phyloP scores from a whole-genome alignment of 2,329 filamentous ascomycete species.

The Fusarium setosum region DNA sequence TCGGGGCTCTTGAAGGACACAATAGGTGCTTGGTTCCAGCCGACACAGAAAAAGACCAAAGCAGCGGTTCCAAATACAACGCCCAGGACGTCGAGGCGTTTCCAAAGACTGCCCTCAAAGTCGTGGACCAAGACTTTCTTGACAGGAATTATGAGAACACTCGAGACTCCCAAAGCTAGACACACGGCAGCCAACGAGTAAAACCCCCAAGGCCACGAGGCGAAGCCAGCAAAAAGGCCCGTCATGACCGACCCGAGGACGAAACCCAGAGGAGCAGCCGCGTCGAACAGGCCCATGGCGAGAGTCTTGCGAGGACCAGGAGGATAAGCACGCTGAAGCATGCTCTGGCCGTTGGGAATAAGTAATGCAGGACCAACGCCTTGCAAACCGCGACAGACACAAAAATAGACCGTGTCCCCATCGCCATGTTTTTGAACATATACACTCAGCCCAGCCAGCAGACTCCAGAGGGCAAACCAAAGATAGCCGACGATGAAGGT shows the following conservation, averaged over 20 bases:
- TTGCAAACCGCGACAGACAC: conserved; percentile 40
- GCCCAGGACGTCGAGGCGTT: conserved; percentile 35
- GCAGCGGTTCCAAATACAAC: conserved; percentile 21
- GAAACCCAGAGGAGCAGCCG: conserved; percentile 37
- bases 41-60: conserved; percentile 36
- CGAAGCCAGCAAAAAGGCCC: conserved; percentile 35
- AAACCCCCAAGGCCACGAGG: conserved; percentile 41
- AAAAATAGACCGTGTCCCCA: conserved; percentile 35
- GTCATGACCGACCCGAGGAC: conserved; percentile 40
- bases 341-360: conserved; percentile 37
- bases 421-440: conserved; percentile 23
- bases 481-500: conserved; percentile 38
- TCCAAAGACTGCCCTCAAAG: conserved; percentile 40
- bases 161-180: conserved; percentile 31
- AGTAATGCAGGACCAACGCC: conserved; percentile 39
- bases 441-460: conserved; percentile 36
- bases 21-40: conserved; percentile 40
- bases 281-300: conserved; percentile 39
- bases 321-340: conserved; percentile 40
- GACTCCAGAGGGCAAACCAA: conserved; percentile 42
- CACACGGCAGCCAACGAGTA: conserved; percentile 37
- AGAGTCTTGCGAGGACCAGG: conserved; percentile 39
- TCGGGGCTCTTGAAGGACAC: conserved; percentile 27
- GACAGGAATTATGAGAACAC: conserved; percentile 35
- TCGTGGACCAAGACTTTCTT: conserved; percentile 35